Evolutionary conservation across 257 asterid species (phyloP), one percentile per base, ranked within the genome.

Genomic region (Lycium barbarum): DNA sequence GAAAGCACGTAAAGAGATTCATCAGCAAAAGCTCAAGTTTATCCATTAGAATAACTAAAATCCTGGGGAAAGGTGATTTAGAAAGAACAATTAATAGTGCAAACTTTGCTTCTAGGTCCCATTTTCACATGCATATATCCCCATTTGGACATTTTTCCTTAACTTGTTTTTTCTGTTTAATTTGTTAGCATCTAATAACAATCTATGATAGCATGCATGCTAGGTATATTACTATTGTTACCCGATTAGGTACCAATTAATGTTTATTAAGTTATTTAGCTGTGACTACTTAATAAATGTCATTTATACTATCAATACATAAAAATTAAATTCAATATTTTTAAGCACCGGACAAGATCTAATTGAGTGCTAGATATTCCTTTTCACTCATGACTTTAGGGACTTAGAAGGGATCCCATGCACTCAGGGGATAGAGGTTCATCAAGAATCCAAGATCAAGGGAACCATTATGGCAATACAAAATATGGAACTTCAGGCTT

Each of bases 361-460:
- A n/a, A n/a, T n/a, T n/a, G 45, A 40, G 45, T 1, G 45, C 5
- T 40, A 40, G 3, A 2, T 38, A 38, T 1, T 38, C 43, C 43
- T 5, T 38, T 20, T 5, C 14, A n/a, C 35, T 59, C 33, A 17
- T 51, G 62, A 76, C 26, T 88, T 81, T 79, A 93, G 97, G 94
- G 90, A 79, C 90, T 92, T 17, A 91, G 91, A 17, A 93, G 87
- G 88, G 94, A 89, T 22, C 22, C 91, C 6, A 54, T 87, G 63
- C 74, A 84, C 71, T 68, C 86, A 6, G 90, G 88, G 22, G 80
- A 47, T 55, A 65, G 20, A 65, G 79, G 68, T 36, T 49, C 88
- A 73, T 81, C 88, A 81, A 88, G 79, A 68, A 85, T 82, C 61
- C 88, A 84, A 14, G 87, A 87, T 63, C 68, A 14, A 1, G 86